A percentile compares a stretch with the other conserved stretches of the same genome.
Evolutionary conservation across 2,329 filamentous ascomycete genomes (phyloP).

Genomic region (Berkeleyomyces rouxiae): DNA sequence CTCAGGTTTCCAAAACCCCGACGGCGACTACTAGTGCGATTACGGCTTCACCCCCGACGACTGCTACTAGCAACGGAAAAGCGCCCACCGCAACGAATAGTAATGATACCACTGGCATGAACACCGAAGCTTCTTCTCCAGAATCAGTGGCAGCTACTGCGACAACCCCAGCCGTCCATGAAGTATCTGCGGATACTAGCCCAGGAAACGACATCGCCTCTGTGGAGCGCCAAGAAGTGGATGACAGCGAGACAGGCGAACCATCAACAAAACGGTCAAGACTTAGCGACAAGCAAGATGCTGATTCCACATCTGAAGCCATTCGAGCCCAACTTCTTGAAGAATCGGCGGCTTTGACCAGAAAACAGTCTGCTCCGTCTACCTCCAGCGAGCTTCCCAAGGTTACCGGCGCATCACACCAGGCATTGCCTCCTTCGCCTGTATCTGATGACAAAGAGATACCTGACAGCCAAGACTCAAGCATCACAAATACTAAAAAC

Average conservation of each 20-base stretch:
- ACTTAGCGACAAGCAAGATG: background rate
- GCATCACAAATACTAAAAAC: background rate
- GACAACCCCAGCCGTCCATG: constrained; percentile 51
- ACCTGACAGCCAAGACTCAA: background rate
- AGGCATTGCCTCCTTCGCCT: background rate
- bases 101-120: background rate
- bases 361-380: background rate
- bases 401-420: background rate
- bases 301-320: constrained; percentile 11
- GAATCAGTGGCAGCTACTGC: constrained; percentile 57
- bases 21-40: background rate
- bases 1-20: background rate
- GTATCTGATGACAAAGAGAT: background rate
- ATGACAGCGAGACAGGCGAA: constrained; percentile 15
- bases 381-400: background rate
- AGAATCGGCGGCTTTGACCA: constrained; percentile 1
- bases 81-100: background rate
- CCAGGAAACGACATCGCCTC: constrained; percentile 43
- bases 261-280: constrained; percentile 3
- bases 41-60: background rate
- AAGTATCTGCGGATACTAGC: constrained; percentile 57
- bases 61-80: background rate
- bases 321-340: constrained; percentile 8
- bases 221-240: background rate
- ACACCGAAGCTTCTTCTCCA: constrained; percentile 30